These are phyloP conservation scores for Endogone sp. DNA, from an alignment of 192 early-diverging fungal genomes.

Conservation along the genomic window DNA sequence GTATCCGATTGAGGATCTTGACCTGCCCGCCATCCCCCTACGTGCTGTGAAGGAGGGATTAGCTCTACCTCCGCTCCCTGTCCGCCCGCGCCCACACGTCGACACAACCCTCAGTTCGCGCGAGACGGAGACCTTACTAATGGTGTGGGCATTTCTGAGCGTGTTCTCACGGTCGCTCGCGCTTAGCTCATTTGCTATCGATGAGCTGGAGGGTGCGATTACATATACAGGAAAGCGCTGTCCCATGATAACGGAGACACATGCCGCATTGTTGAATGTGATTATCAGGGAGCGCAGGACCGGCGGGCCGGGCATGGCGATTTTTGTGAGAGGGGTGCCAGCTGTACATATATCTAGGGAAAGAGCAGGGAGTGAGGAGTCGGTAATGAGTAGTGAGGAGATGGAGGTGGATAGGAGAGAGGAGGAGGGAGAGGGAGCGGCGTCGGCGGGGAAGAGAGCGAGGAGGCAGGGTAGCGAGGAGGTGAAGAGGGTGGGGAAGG, in stretches of 20 bases:
- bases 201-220: slow-evolving; percentile 71
- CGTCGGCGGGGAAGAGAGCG: slow-evolving; percentile 16
- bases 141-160: slow-evolving; percentile 65
- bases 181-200: slow-evolving; percentile 68
- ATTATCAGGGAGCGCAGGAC: slow-evolving; percentile 37
- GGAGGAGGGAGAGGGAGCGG: slow-evolving; percentile 15
- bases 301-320: not conserved
- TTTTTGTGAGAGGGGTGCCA: not conserved
- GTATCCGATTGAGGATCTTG: slow-evolving; percentile 85
- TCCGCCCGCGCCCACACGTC: slow-evolving; percentile 35
- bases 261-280: slow-evolving; percentile 42
- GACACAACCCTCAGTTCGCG: slow-evolving; percentile 48
- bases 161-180: slow-evolving; percentile 62
- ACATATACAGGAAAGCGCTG: slow-evolving; percentile 2
- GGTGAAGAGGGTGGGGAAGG: slow-evolving; percentile 32
- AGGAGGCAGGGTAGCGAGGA: slow-evolving; percentile 22
- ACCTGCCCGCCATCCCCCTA: slow-evolving; percentile 46
- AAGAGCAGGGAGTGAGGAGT: slow-evolving; percentile 10
- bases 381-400: not conserved
- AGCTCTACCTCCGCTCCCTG: no score
- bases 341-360: not conserved
- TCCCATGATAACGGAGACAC: slow-evolving; percentile 42
- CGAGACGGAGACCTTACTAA: slow-evolving; percentile 41
- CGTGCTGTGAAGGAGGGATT: slow-evolving; percentile 18
- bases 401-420: slow-evolving; percentile 1